phyloP scores from a whole-genome alignment of 345 rosid genomes.

The Rubroshorea leprosula region DNA sequence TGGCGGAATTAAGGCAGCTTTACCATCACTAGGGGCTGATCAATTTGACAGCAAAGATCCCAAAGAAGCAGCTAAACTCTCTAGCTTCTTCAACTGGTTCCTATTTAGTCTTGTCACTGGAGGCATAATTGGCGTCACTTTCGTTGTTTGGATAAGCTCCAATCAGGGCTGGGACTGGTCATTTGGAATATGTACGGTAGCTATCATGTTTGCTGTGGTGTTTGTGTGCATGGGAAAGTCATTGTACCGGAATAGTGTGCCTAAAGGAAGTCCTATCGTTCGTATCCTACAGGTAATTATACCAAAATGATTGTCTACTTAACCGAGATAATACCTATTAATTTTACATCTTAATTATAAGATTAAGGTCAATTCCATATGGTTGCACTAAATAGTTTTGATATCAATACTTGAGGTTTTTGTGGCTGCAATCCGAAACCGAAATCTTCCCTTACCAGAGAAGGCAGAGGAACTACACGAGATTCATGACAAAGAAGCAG shows the following conservation, averaged over 20 bases:
- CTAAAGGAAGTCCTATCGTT: constrained; percentile 42
- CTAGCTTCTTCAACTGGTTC: constrained; percentile 67
- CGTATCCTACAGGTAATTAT: constrained; percentile 47
- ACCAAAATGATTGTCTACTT: too few relatives aligned
- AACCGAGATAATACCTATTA: too few relatives aligned
- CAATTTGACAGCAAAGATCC: constrained; percentile 51
- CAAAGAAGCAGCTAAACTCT: constrained; percentile 31
- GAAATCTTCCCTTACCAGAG: constrained; percentile 35
- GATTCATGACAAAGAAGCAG: constrained; percentile 34
- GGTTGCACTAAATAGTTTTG: too few relatives aligned
- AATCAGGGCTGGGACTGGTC: constrained; percentile 55
- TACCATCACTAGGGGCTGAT: constrained; percentile 59
- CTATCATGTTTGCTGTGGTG: constrained; percentile 26
- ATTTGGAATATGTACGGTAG: constrained; percentile 30
- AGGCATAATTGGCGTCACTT: constrained; percentile 40
- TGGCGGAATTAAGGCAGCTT: constrained; percentile 46
- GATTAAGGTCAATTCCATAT: too few relatives aligned
- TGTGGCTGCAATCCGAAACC: constrained; percentile 36
- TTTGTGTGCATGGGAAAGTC: constrained; percentile 44
- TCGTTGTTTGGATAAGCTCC: constrained; percentile 44
- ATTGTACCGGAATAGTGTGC: constrained; percentile 38
- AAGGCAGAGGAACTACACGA: constrained; percentile 39
- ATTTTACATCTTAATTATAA: too few relatives aligned
- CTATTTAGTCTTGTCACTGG: constrained; percentile 47
- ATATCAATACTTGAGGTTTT: constrained; percentile 28